Percentiles rank a stretch among this genome's conserved stretches.
These are phyloP conservation scores for Lolium perenne DNA, from an alignment of 176 grass and related monocot genomes.

Conservation along the genomic window DNA sequence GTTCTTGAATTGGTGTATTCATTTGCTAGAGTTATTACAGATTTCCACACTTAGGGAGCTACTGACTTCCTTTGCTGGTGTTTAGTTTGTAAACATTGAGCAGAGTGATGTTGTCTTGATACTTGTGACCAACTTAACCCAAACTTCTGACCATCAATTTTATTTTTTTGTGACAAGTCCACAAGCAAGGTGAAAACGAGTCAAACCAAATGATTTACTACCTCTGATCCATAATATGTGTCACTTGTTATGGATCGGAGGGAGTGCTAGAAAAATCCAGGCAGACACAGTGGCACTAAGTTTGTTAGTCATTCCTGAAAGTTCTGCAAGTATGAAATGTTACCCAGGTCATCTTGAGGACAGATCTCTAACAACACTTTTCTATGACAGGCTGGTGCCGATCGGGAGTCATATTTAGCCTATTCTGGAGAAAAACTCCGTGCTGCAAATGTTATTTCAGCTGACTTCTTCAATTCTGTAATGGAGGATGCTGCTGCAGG, in stretches of 20 bases:
- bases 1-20: background rate
- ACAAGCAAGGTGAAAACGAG: background rate
- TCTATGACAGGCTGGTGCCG: constrained; percentile 41
- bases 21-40: background rate
- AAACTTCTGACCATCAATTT: background rate
- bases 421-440: background rate
- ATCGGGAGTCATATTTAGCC: background rate
- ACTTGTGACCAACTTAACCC: background rate
- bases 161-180: background rate
- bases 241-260: too few species aligned
- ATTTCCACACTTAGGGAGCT: background rate
- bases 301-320: background rate
- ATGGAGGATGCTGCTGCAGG: background rate
- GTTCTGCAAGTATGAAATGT: background rate
- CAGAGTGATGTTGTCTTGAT: background rate
- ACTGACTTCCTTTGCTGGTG: background rate
- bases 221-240: too few species aligned
- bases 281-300: background rate
- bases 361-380: background rate
- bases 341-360: constrained; percentile 4
- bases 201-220: background rate
- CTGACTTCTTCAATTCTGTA: constrained; percentile 7
- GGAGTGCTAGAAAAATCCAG: background rate
- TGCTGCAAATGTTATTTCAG: background rate
- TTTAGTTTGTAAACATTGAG: background rate